phyloP scores from a whole-genome alignment of 805 yeast genomes.

The Metschnikowia noctiluminum region DNA sequence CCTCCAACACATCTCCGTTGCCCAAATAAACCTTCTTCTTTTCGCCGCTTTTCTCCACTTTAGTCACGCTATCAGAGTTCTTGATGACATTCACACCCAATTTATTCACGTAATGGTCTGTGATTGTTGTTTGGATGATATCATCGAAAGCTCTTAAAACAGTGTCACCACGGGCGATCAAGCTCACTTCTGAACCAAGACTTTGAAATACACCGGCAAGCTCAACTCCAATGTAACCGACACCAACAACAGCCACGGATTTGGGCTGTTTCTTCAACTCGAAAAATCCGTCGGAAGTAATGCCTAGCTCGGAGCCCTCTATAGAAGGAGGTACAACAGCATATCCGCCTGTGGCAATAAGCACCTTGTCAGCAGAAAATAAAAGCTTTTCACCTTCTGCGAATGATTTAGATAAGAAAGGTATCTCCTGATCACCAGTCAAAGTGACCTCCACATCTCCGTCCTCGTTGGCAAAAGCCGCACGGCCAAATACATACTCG shows the following conservation, averaged over 20 bases:
- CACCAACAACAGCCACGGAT: slow-evolving; percentile 92
- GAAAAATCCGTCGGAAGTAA: slow-evolving; percentile 89
- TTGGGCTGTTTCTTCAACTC: slow-evolving; percentile 79
- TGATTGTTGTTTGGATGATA: slow-evolving; percentile 71
- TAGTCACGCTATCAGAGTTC: slow-evolving; percentile 43
- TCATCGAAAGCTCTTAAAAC: slow-evolving; percentile 87
- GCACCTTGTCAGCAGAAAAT: slow-evolving; percentile 76
- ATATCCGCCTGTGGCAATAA: slow-evolving; percentile 92
- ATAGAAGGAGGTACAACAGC: slow-evolving; percentile 68
- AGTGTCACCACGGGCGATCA: slow-evolving; percentile 87
- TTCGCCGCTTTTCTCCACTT: slow-evolving; percentile 35
- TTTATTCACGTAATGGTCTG: slow-evolving; percentile 73
- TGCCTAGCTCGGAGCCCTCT: slow-evolving; percentile 81
- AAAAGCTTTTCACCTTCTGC: slow-evolving; percentile 52
- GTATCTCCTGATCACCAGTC: slow-evolving; percentile 38
- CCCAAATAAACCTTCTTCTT: slow-evolving; percentile 36
- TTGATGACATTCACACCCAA: slow-evolving; percentile 80
- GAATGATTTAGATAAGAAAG: slow-evolving; percentile 30
- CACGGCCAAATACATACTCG: slow-evolving; percentile 83
- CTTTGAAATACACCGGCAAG: slow-evolving; percentile 92
- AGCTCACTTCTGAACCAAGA: slow-evolving; percentile 79
- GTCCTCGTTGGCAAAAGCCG: slow-evolving; percentile 57
- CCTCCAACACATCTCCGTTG: slow-evolving; percentile 43
- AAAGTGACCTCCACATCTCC: slow-evolving; percentile 76
- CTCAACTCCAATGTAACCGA: slow-evolving; percentile 97